Conservation (phyloP, 352 stramenopile species). For the Globisporangium canariense region DNA sequence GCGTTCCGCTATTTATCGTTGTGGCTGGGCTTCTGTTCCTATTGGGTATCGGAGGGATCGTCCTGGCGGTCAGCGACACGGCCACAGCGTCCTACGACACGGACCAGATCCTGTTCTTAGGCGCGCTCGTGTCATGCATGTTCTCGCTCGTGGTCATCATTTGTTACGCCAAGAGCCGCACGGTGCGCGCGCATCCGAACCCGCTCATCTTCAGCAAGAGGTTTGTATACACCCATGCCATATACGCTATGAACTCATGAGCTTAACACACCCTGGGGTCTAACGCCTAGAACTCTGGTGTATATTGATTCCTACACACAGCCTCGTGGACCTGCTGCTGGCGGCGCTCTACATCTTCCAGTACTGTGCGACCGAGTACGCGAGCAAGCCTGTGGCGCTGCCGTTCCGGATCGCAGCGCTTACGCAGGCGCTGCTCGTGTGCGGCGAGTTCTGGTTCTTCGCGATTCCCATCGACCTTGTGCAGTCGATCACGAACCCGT, state of each 20-base stretch:
- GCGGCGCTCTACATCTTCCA: conserved; percentile 72
- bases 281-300: background rate
- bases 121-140: conserved; percentile 57
- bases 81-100: conserved; percentile 29
- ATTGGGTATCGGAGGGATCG: conserved; percentile 35
- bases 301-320: conserved; percentile 4
- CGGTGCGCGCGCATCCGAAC: conserved; percentile 70
- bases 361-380: conserved; percentile 70
- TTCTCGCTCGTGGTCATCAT: conserved; percentile 78
- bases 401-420: conserved; percentile 64
- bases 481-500: conserved; percentile 88
- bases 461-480: conserved; percentile 87
- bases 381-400: conserved; percentile 35
- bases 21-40: conserved; percentile 36
- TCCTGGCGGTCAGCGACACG: conserved; percentile 18
- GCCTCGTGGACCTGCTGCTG: conserved; percentile 72
- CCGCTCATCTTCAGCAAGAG: conserved; percentile 87
- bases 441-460: conserved; percentile 89
- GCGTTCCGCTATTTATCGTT: conserved; percentile 27
- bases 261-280: too few relatives aligned
- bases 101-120: conserved; percentile 69
- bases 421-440: conserved; percentile 74
- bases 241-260: background rate
- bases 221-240: conserved; percentile 11
- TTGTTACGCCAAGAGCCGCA: conserved; percentile 54